Evolutionary conservation across 1,284 basidiomycete species (phyloP).

Genomic region (Coniferiporia sulphurascens): DNA sequence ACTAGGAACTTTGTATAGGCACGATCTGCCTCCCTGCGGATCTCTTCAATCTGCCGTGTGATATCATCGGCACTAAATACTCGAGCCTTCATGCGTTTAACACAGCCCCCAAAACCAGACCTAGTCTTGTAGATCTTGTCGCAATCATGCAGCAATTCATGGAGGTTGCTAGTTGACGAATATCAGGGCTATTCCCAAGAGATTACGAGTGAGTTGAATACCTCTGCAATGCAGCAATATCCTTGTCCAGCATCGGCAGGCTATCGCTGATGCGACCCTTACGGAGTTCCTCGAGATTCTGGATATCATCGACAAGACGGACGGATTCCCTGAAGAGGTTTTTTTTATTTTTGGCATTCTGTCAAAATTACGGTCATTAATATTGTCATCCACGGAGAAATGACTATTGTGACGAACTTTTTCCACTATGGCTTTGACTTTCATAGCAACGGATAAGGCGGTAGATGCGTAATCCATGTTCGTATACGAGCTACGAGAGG

Average conservation of each 20-base stretch:
- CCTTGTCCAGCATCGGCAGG: not conserved
- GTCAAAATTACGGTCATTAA: slow-evolving; percentile 37
- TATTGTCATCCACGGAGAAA: too few species aligned
- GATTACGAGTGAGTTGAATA: not conserved
- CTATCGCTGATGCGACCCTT: not conserved
- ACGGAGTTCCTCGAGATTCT: not conserved
- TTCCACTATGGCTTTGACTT: too few species aligned
- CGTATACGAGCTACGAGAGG: too few species aligned
- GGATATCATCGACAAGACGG: not conserved
- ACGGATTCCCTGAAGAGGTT: not conserved
- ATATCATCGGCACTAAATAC: not conserved
- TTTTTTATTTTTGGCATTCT: not conserved
- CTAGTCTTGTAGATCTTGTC: not conserved
- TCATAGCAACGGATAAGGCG: too few species aligned
- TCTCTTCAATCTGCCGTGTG: not conserved
- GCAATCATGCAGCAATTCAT: not conserved
- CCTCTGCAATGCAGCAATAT: not conserved
- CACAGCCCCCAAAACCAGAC: not conserved
- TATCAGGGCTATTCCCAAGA: not conserved
- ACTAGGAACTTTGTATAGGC: not conserved
- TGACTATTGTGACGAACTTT: too few species aligned
- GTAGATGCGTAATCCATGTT: too few species aligned
- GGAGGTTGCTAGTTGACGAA: not conserved
- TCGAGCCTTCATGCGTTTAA: not conserved
- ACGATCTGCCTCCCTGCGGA: not conserved